These are phyloP conservation scores for Oryza brachyantha DNA, from an alignment of 176 grass and related monocot genomes.

Conservation along the genomic window DNA sequence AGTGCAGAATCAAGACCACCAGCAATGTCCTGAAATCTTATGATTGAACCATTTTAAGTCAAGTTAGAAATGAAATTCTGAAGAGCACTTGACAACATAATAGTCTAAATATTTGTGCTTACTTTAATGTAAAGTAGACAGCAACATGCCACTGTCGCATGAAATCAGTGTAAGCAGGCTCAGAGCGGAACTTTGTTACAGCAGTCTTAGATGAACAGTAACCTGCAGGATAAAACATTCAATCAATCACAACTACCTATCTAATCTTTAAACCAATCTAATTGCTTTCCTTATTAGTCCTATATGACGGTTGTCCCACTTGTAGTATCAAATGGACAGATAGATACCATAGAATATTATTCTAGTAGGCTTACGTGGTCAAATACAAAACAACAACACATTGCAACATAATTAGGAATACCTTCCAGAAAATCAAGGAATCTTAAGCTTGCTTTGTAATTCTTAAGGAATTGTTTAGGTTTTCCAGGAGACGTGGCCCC, in stretches of 20 bases:
- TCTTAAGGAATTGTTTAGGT: slow-evolving; percentile 85
- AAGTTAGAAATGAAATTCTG: slow-evolving; percentile 16
- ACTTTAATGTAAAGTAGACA: slow-evolving; percentile 98
- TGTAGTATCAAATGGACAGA: not conserved
- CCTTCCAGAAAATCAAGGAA: slow-evolving; percentile 98
- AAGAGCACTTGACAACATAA: not conserved
- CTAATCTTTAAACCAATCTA: not conserved
- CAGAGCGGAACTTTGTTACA: slow-evolving; percentile 71
- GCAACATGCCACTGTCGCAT: slow-evolving; percentile 89
- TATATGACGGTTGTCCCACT: not conserved
- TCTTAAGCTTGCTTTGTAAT: slow-evolving; percentile 82
- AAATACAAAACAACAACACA: slow-evolving; percentile 7
- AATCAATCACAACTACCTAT: not conserved
- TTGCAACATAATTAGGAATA: slow-evolving; percentile 31
- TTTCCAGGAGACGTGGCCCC: slow-evolving; percentile 93
- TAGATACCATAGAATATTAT: not conserved
- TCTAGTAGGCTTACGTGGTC: not conserved
- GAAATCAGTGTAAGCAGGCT: slow-evolving; percentile 73
- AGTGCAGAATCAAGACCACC: slow-evolving; percentile 82
- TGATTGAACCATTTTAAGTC: slow-evolving; percentile 32
- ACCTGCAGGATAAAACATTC: slow-evolving; percentile 38
- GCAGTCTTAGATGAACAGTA: slow-evolving; percentile 71
- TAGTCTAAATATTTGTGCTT: slow-evolving; percentile 21
- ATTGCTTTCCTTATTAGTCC: not conserved
- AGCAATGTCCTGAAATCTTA: slow-evolving; percentile 99